Percentiles rank a stretch among this genome's conserved stretches.
Conservation (phyloP, 2,329 filamentous ascomycete species). For the Apiospora rasikravindrae region DNA sequence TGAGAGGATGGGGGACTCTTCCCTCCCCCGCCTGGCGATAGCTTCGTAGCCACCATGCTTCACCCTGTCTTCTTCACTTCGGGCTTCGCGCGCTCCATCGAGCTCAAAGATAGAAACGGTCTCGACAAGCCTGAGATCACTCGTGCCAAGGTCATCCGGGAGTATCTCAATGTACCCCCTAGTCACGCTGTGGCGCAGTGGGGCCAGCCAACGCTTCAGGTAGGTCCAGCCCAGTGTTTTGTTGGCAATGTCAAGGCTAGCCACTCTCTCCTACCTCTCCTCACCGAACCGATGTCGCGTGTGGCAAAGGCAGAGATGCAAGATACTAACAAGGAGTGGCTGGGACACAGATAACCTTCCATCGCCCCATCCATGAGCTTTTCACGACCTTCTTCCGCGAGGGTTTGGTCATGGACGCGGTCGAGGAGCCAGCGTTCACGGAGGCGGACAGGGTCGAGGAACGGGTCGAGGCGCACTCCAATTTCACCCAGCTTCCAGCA, state of each 20-base stretch:
- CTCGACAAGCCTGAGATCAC: constrained; percentile 43
- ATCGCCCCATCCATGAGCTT: constrained; percentile 51
- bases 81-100: constrained; percentile 44
- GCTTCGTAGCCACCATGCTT: constrained; percentile 52
- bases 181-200: constrained; percentile 43
- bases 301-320: background rate
- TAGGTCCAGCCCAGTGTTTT: constrained; percentile 29
- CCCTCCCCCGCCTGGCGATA: constrained; percentile 25
- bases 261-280: background rate
- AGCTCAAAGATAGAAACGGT: constrained; percentile 40
- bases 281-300: background rate
- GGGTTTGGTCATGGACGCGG: constrained; percentile 49
- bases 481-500: constrained; percentile 46
- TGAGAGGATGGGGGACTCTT: background rate
- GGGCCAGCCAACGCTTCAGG: constrained; percentile 43
- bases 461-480: constrained; percentile 42
- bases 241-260: background rate
- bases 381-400: constrained; percentile 48
- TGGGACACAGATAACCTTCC: constrained; percentile 44
- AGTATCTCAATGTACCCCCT: constrained; percentile 50
- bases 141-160: constrained; percentile 44
- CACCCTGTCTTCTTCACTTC: constrained; percentile 57
- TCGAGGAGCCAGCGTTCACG: constrained; percentile 53
- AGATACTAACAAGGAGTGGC: background rate
- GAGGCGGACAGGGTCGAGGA: constrained; percentile 38